A percentile compares a stretch with the other conserved stretches of the same genome.
Evolutionary conservation across 305 asterid species (phyloP).

Genomic region (Withania somnifera): DNA sequence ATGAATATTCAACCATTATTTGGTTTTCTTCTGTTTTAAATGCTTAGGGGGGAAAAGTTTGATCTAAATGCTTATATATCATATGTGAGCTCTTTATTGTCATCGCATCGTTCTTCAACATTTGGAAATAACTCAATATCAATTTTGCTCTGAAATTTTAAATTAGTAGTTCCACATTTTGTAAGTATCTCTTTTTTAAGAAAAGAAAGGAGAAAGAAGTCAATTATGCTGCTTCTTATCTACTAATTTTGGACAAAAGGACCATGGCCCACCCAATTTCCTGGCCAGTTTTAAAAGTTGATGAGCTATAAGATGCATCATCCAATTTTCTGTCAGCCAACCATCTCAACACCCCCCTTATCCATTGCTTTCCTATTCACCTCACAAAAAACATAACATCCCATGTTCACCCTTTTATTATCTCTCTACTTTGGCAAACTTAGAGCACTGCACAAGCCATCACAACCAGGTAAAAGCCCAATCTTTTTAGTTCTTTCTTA

Average conservation of each 20-base stretch:
- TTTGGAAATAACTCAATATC: background rate
- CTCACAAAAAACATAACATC: slow-evolving; percentile 24
- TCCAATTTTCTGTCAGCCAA: slow-evolving; percentile 42
- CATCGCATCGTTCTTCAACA: background rate
- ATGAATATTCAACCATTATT: background rate
- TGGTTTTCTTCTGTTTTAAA: background rate
- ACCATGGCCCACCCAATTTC: background rate
- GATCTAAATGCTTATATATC: background rate
- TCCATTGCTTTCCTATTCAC: slow-evolving; percentile 33
- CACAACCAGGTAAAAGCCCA: slow-evolving; percentile 14
- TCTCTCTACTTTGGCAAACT: slow-evolving; percentile 20
- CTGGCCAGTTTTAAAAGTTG: background rate
- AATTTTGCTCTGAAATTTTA: background rate
- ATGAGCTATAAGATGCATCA: slow-evolving; percentile 12
- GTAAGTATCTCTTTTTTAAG: background rate
- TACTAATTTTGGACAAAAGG: background rate
- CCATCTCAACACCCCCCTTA: slow-evolving; percentile 50
- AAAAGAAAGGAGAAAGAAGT: background rate
- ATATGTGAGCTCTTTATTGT: background rate
- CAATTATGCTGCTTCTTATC: background rate
- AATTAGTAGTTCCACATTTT: too few relatives aligned
- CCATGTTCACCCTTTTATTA: slow-evolving; percentile 21
- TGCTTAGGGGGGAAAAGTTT: background rate
- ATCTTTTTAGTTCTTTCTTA: background rate
- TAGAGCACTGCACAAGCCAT: slow-evolving; percentile 14